phyloP scores from a whole-genome alignment of 495 filamentous ascomycete genomes.

The Penicillium flavigenum region DNA sequence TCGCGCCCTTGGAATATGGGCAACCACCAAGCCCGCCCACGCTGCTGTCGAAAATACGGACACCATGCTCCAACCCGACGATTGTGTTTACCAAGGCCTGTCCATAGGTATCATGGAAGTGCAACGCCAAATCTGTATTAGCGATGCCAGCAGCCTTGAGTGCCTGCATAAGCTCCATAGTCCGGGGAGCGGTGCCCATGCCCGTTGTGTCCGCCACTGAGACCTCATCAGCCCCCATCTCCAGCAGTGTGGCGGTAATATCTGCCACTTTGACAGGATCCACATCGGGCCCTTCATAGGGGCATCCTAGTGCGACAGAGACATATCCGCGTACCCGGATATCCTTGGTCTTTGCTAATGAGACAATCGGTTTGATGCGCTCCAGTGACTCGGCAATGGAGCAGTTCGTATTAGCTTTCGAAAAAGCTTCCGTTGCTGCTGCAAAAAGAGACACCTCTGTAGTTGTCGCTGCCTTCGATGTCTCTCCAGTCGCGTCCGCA shows the following conservation, averaged over 20 bases:
- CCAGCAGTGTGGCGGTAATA: slow-evolving; percentile 76
- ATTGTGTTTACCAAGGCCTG: slow-evolving; percentile 89
- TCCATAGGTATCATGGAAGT: slow-evolving; percentile 97
- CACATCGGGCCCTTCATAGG: slow-evolving; percentile 87
- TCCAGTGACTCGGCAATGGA: slow-evolving; percentile 76
- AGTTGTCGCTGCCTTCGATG: slow-evolving; percentile 34
- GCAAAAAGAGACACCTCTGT: slow-evolving; percentile 90
- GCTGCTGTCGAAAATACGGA: slow-evolving; percentile 84
- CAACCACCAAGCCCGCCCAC: slow-evolving; percentile 93
- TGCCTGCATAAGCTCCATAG: slow-evolving; percentile 65
- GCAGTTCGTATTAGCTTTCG: slow-evolving; percentile 89
- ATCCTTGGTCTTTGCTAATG: slow-evolving; percentile 64
- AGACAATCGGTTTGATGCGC: slow-evolving; percentile 72
- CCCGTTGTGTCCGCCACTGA: slow-evolving; percentile 93
- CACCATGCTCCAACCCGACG: slow-evolving; percentile 82
- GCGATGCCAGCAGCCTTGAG: slow-evolving; percentile 74
- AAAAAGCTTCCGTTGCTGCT: slow-evolving; percentile 89
- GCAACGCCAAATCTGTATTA: slow-evolving; percentile 79
- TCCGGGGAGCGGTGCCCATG: slow-evolving; percentile 88
- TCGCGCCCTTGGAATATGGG: slow-evolving; percentile 89
- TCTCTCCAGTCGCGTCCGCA: slow-evolving; percentile 39
- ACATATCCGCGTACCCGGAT: slow-evolving; percentile 90
- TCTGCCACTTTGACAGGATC: slow-evolving; percentile 76
- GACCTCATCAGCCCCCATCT: slow-evolving; percentile 96
- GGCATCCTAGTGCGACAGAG: slow-evolving; percentile 90